Evolutionary conservation across 306 rosid species (phyloP).

Genomic region (Pyrus communis): DNA sequence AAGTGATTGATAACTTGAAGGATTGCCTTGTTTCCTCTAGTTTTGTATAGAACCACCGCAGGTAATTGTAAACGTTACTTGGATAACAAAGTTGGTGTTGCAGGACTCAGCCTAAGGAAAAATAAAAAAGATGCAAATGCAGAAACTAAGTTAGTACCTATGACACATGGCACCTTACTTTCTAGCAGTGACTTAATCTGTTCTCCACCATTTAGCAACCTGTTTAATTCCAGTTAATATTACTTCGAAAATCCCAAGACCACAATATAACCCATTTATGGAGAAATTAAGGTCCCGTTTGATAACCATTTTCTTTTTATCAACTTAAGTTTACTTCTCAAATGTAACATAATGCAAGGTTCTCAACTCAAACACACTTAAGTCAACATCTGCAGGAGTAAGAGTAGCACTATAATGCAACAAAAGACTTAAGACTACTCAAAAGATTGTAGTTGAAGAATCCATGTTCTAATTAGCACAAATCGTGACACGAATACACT

Average conservation of each 20-base stretch:
- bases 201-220: too few species aligned
- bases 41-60: constrained; percentile 75
- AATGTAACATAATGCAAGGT: too few species aligned
- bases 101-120: constrained; percentile 3
- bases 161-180: too few species aligned
- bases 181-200: too few species aligned
- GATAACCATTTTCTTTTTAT: too few species aligned
- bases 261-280: too few species aligned
- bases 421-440: neutral
- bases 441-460: neutral
- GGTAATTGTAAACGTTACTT: constrained; percentile 15
- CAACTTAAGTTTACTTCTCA: too few species aligned
- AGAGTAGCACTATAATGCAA: neutral
- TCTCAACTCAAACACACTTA: too few species aligned
- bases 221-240: too few species aligned
- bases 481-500: neutral
- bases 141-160: constrained; percentile 4
- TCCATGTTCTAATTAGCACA: neutral
- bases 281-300: too few species aligned
- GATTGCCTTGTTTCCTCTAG: constrained; percentile 57
- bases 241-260: too few species aligned
- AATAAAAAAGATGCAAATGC: constrained; percentile 4
- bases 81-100: neutral
- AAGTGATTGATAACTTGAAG: neutral
- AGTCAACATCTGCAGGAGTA: neutral